A percentile compares a stretch with the other conserved stretches of the same genome.
These are phyloP conservation scores for Chalciporus chontae DNA, from an alignment of 768 basidiomycete genomes.

Conservation along the genomic window DNA sequence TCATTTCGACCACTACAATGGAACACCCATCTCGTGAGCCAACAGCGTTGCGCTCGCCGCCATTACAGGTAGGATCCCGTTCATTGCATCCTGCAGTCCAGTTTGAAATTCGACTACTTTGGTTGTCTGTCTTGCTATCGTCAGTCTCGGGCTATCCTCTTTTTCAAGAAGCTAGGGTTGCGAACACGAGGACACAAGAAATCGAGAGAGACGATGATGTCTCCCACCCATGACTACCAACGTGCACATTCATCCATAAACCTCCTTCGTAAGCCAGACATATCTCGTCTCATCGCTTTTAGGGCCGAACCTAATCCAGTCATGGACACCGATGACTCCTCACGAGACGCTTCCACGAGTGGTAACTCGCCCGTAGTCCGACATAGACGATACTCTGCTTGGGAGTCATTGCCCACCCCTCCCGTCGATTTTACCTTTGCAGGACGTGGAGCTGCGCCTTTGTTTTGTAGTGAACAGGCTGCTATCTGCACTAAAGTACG, in stretches of 20 bases:
- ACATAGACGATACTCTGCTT: conserved; percentile 22
- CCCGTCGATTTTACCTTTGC: conserved; percentile 12
- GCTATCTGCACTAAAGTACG: neutral
- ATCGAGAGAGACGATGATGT: conserved; percentile 24
- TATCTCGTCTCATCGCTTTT: conserved; percentile 23
- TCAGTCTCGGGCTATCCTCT: conserved; percentile 36
- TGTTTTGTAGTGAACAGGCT: conserved; percentile 13
- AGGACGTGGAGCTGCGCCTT: conserved; percentile 4
- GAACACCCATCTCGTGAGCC: conserved; percentile 24
- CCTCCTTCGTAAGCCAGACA: conserved; percentile 25
- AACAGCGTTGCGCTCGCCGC: conserved; percentile 19
- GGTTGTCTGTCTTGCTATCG: neutral
- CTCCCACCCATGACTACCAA: conserved; percentile 20
- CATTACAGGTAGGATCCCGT: conserved; percentile 26
- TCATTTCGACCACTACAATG: conserved; percentile 23
- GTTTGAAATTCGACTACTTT: conserved; percentile 14
- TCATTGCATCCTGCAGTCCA: neutral
- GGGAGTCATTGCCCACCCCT: conserved; percentile 13
- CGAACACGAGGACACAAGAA: conserved; percentile 34
- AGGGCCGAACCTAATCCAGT: conserved; percentile 19
- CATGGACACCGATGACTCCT: conserved; percentile 31
- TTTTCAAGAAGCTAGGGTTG: conserved; percentile 34
- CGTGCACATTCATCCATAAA: conserved; percentile 36
- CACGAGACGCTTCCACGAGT: conserved; percentile 26
- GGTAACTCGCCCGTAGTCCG: conserved; percentile 19